Conservation (phyloP, 768 basidiomycete genomes). For the Lactifluus echinatus region DNA sequence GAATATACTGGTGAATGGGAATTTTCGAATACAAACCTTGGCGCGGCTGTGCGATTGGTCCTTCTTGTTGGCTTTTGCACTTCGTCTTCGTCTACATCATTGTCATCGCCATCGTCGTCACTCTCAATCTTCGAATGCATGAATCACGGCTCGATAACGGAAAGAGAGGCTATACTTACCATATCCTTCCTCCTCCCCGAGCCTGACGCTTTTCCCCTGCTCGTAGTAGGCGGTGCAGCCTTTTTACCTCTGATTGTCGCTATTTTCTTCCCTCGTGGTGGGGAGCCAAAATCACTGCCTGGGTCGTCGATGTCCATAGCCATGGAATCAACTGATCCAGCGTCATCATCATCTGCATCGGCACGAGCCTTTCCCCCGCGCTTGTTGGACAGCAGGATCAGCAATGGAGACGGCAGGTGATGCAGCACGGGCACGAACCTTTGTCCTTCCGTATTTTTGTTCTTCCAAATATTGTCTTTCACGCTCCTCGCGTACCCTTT, state of each 20-base stretch:
- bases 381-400: conserved; percentile 12
- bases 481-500: conserved; percentile 60
- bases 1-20: not conserved
- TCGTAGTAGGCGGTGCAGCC: conserved; percentile 21
- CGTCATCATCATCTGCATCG: conserved; percentile 45
- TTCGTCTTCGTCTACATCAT: conserved; percentile 47
- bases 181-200: conserved; percentile 31
- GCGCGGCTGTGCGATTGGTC: conserved; percentile 54
- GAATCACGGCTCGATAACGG: conserved; percentile 25
- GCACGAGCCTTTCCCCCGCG: conserved; percentile 47
- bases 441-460: conserved; percentile 25
- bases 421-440: not conserved
- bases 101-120: conserved; percentile 44
- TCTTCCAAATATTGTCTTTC: conserved; percentile 54
- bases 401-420: not conserved
- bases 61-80: conserved; percentile 42
- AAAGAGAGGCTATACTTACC: conserved; percentile 1
- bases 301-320: conserved; percentile 56
- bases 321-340: conserved; percentile 57
- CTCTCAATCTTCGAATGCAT: conserved; percentile 49
- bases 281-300: conserved; percentile 23
- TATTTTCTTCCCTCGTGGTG: conserved; percentile 23
- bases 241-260: conserved; percentile 28
- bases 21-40: conserved; percentile 39
- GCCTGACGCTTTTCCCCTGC: conserved; percentile 25